A percentile compares a stretch with the other conserved stretches of the same genome.
These are phyloP conservation scores for Benincasa hispida DNA, from an alignment of 306 rosid genomes.

Conservation along the genomic window DNA sequence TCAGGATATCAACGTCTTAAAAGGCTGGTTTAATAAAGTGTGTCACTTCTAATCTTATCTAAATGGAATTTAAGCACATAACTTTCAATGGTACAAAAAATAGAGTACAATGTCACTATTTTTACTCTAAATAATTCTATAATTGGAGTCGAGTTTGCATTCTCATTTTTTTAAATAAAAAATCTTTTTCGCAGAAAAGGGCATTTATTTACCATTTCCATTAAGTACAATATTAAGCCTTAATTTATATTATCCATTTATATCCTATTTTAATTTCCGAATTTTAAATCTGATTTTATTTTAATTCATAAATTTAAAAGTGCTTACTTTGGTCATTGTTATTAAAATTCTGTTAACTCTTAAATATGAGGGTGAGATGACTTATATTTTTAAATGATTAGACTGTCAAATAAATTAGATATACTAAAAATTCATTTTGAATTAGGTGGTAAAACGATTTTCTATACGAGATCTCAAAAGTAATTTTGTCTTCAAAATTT, in stretches of 20 bases:
- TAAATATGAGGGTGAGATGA: too few species aligned
- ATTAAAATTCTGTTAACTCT: too few species aligned
- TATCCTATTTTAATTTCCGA: too few species aligned
- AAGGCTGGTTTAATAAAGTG: background rate
- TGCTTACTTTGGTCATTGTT: too few species aligned
- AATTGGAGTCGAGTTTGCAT: background rate
- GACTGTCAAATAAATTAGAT: too few species aligned
- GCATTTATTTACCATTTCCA: background rate
- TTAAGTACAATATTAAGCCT: background rate
- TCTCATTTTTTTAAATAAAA: background rate
- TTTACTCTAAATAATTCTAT: background rate
- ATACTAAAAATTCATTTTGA: too few species aligned
- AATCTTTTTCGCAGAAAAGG: background rate
- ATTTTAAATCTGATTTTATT: too few species aligned
- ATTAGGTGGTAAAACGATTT: too few species aligned
- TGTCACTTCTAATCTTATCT: background rate
- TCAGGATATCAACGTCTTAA: background rate
- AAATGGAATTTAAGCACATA: background rate
- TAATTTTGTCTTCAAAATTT: too few species aligned
- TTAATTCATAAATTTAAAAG: too few species aligned
- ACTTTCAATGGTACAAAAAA: background rate
- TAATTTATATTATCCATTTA: background rate
- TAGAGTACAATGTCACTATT: background rate
- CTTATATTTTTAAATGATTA: too few species aligned
- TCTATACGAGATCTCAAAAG: too few species aligned